These are phyloP conservation scores for Areca catechu DNA, from an alignment of 176 grass and related monocot genomes.

Conservation along the genomic window DNA sequence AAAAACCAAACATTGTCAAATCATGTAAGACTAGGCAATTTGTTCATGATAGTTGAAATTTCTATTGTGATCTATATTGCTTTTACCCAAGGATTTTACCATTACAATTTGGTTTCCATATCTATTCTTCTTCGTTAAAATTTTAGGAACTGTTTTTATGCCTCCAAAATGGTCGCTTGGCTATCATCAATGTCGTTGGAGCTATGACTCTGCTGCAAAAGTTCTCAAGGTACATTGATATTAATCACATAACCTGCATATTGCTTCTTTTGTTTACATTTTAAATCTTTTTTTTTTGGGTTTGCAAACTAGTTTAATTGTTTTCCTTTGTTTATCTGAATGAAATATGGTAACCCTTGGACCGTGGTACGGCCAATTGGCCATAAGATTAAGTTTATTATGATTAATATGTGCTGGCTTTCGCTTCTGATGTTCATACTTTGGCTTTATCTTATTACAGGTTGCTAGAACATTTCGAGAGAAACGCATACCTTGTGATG, in stretches of 20 bases:
- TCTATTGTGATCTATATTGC: no score
- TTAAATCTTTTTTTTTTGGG: no score
- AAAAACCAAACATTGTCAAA: no score
- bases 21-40: no score
- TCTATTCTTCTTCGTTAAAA: neutral
- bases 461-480: conserved; percentile 78
- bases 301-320: no score
- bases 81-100: no score
- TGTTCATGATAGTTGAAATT: no score
- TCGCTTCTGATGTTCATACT: neutral
- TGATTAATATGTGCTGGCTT: no score
- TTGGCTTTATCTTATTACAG: conserved; percentile 35
- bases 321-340: no score
- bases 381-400: no score
- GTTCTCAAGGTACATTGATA: conserved; percentile 57
- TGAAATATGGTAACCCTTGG: neutral
- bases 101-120: neutral
- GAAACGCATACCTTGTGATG: conserved; percentile 91
- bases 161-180: conserved; percentile 94
- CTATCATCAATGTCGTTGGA: conserved; percentile 96
- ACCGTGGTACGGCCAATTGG: no score
- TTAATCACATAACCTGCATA: neutral
- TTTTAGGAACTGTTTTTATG: conserved; percentile 78
- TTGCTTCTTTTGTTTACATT: neutral
- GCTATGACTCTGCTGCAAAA: conserved; percentile 80